Conservation (phyloP, 2,329 filamentous ascomycete genomes). For the Fusarium acutatum region DNA sequence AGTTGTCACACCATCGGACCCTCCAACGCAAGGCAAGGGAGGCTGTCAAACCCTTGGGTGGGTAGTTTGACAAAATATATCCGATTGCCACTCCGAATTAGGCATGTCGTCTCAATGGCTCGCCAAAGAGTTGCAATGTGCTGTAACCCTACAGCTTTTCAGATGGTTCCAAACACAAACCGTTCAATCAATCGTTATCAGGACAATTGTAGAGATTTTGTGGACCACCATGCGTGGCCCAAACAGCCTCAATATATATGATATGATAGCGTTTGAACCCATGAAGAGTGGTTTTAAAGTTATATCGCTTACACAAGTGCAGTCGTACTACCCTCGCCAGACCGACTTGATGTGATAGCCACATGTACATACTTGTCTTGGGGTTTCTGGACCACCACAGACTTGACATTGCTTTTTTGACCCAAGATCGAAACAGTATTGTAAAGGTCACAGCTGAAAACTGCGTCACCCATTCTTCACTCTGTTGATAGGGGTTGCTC, state of each 20-base stretch:
- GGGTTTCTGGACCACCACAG: slow-evolving; percentile 9
- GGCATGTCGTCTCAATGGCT: slow-evolving; percentile 3
- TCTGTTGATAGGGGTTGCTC: slow-evolving; percentile 10
- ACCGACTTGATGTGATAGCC: neutral
- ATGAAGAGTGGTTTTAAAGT: neutral
- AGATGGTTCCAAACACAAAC: slow-evolving; percentile 2
- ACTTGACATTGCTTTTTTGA: slow-evolving; percentile 19
- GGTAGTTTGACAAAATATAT: slow-evolving; percentile 18
- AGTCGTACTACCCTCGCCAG: neutral
- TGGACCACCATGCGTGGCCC: neutral
- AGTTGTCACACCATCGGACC: neutral
- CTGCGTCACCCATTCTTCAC: slow-evolving; percentile 8
- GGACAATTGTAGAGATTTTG: neutral
- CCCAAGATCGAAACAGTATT: slow-evolving; percentile 13
- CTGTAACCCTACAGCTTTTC: slow-evolving; percentile 3
- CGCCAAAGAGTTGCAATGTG: neutral
- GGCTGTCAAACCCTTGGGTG: slow-evolving; percentile 17
- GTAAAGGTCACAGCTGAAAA: slow-evolving; percentile 28
- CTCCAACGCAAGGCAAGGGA: slow-evolving; percentile 26
- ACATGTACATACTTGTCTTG: neutral
- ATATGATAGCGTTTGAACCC: neutral
- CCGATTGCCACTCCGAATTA: slow-evolving; percentile 5
- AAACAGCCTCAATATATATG: neutral
- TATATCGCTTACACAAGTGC: neutral
- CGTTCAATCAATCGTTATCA: neutral